Evolutionary conservation across 495 filamentous ascomycete genomes (phyloP).

Genomic region (Echria macrotheca): DNA sequence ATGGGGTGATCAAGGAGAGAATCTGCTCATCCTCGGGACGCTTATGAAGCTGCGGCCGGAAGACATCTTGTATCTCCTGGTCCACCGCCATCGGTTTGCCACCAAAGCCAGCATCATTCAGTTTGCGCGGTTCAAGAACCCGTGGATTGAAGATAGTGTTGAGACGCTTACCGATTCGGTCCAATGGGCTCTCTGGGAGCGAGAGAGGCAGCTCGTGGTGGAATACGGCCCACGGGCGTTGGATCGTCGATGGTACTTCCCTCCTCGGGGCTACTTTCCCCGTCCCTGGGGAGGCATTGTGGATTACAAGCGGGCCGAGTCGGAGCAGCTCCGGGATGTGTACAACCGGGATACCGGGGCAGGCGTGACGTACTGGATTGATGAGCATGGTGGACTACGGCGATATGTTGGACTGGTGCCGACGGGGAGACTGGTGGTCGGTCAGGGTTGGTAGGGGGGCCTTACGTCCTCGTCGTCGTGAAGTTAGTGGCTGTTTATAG

Average conservation of each 20-base stretch:
- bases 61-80: conserved; percentile 30
- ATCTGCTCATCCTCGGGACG: conserved; percentile 25
- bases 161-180: conserved; percentile 13
- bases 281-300: conserved; percentile 18
- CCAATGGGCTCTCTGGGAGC: conserved; percentile 9
- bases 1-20: conserved; percentile 28
- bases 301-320: conserved; percentile 8
- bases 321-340: conserved; percentile 9
- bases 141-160: conserved; percentile 19
- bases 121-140: conserved; percentile 17
- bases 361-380: conserved; percentile 5
- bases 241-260: conserved; percentile 7
- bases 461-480: neutral
- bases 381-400: neutral
- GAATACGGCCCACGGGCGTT: conserved; percentile 3
- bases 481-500: no score
- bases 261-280: neutral
- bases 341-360: conserved; percentile 14
- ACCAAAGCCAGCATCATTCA: conserved; percentile 22
- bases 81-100: conserved; percentile 24
- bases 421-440: neutral
- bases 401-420: neutral
- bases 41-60: conserved; percentile 36
- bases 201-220: conserved; percentile 6
- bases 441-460: neutral